Conservation (phyloP, 805 yeast species). For the Candida nanaspora region DNA sequence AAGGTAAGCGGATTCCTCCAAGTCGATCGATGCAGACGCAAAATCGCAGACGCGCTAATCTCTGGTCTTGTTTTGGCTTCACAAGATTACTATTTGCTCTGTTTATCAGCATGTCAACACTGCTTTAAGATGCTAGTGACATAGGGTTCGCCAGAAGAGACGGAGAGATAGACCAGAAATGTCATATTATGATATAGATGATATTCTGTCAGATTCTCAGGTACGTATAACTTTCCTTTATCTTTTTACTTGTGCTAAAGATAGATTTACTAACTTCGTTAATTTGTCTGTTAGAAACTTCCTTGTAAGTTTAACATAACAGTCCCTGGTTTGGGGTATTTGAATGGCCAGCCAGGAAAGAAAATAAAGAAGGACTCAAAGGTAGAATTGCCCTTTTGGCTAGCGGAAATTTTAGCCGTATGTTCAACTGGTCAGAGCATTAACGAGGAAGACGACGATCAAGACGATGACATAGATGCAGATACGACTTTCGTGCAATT, state of each 20-base stretch:
- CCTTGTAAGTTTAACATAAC: conserved; percentile 75
- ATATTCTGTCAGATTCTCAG: conserved; percentile 61
- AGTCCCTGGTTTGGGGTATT: conserved; percentile 82
- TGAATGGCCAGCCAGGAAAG: conserved; percentile 71
- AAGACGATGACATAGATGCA: conserved; percentile 9
- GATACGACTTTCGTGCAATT: conserved; percentile 53
- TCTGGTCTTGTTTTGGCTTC: too few species aligned
- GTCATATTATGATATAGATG: conserved; percentile 69
- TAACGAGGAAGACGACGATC: conserved; percentile 21
- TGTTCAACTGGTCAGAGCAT: conserved; percentile 28
- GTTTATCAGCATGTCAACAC: too few species aligned
- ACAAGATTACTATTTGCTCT: too few species aligned
- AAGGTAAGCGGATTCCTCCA: too few species aligned
- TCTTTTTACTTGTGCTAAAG: conserved; percentile 2
- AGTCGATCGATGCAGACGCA: too few species aligned
- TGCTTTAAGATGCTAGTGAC: too few species aligned
- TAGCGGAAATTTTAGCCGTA: conserved; percentile 71
- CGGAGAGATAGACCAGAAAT: conserved; percentile 4
- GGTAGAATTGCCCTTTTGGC: conserved; percentile 81
- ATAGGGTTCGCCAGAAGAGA: not conserved
- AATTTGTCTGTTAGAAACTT: conserved; percentile 39
- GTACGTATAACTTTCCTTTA: conserved; percentile 19
- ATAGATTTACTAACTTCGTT: not conserved
- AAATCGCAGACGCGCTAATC: too few species aligned
- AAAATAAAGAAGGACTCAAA: conserved; percentile 51